Evolutionary conservation across 768 basidiomycete species (phyloP), one percentile per base, ranked within the genome.

Genomic region (Leucosporidium yakuticum): DNA sequence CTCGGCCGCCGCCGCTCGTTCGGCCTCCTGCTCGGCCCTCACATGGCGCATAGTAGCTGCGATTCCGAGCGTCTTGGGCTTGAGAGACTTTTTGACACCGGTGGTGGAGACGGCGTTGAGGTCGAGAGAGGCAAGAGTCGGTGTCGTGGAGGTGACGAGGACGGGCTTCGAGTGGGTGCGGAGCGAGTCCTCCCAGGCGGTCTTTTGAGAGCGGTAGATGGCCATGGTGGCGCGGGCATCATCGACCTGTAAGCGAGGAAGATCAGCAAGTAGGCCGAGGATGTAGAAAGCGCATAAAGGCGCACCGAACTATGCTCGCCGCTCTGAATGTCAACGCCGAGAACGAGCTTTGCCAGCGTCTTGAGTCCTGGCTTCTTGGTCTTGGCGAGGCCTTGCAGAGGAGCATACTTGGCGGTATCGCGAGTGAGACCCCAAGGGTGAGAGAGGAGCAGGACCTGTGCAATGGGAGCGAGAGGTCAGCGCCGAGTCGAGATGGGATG

Each of bases 211-310:
- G 11, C 92, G 84, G 77, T 89, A 97, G 49, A 97, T 81, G 0
- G 91, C 94, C 91, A 99, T 96, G 0, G 93, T 90, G 0, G 94
- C 95, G 61, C 94, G 84, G 1, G 94, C 92, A 77, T 98, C 94
- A 23, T 85, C 89, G 7, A 97, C 87, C 94, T 96, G 67, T 17
- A 44, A 8, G 9, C 0, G 34, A 31, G 57, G 14, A 44, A 8
- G 39, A 66, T 29, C 53, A 62, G 55, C 4, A 44, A 14, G 23
- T 29, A 27, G 50, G 4, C 15, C 12, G 4, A 4, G n/a, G 50
- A 47, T 23, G 25, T 23, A 53, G 49, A n/a, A 25, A 29, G 56
- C 61, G 23, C 34, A 64, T 34, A 11, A 15, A 15, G 14, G 81
- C 89, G 63, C 77, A 94, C 94, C 79, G 91, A 93, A 44, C 84